Conservation (phyloP, 2,329 filamentous ascomycete species). For the Dothideomycetes sp. region DNA sequence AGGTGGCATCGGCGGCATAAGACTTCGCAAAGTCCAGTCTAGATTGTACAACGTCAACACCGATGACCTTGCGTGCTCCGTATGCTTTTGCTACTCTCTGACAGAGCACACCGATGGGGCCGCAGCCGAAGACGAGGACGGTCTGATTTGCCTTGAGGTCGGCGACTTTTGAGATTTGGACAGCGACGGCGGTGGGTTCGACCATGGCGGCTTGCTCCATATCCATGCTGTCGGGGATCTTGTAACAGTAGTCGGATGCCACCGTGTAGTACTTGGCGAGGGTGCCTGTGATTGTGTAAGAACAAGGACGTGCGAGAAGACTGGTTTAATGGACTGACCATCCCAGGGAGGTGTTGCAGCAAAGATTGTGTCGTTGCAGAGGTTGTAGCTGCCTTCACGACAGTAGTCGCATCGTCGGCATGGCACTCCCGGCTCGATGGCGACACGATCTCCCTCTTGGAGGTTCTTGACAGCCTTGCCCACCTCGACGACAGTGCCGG, state of each 20-base stretch:
- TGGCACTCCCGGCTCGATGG: conserved; percentile 42
- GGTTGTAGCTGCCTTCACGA: conserved; percentile 60
- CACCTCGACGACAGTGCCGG: conserved; percentile 35
- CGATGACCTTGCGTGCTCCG: conserved; percentile 77
- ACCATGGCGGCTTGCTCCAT: conserved; percentile 46
- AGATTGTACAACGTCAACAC: conserved; percentile 73
- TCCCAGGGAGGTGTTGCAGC: conserved; percentile 51
- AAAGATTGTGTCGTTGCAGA: conserved; percentile 51
- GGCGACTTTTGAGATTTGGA: conserved; percentile 37
- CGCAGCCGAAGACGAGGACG: conserved; percentile 41
- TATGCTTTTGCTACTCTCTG: conserved; percentile 76
- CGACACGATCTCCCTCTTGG: conserved; percentile 37
- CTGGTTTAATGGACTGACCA: conserved; percentile 37
- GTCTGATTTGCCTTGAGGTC: conserved; percentile 34
- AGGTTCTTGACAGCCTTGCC: conserved; percentile 35
- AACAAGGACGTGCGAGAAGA: no score
- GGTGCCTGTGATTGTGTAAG: conserved; percentile 33
- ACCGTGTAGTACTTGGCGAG: conserved; percentile 42
- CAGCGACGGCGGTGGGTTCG: conserved; percentile 45
- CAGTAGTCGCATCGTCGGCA: conserved; percentile 38
- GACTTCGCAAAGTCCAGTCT: conserved; percentile 67
- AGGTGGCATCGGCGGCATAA: conserved; percentile 37
- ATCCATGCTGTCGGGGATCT: conserved; percentile 35
- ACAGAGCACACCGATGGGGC: conserved; percentile 70
- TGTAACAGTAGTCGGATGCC: conserved; percentile 41